A percentile compares a stretch with the other conserved stretches of the same genome.
Conservation (phyloP, 805 yeast genomes). For the Hanseniaspora pseudoguilliermondii region DNA sequence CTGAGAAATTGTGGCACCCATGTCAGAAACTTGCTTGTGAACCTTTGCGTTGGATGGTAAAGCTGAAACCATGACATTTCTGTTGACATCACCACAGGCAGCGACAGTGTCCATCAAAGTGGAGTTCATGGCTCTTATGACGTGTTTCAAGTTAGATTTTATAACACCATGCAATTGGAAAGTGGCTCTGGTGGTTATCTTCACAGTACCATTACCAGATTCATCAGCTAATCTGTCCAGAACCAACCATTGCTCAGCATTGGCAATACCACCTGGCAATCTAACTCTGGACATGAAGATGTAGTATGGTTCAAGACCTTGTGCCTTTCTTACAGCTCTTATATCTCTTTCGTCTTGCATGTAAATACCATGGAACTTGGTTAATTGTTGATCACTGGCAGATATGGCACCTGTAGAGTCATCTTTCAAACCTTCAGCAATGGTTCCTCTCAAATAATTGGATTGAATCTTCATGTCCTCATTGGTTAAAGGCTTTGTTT, state of each 20-base stretch:
- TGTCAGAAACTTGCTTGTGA: slow-evolving; percentile 57
- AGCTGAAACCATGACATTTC: slow-evolving; percentile 89
- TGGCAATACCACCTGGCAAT: slow-evolving; percentile 82
- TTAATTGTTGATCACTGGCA: slow-evolving; percentile 83
- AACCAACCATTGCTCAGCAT: slow-evolving; percentile 79
- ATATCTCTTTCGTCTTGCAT: slow-evolving; percentile 98
- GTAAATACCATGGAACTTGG: slow-evolving; percentile 95
- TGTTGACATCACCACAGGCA: slow-evolving; percentile 96
- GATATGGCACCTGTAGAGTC: slow-evolving; percentile 79
- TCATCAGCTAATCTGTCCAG: slow-evolving; percentile 69
- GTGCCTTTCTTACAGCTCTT: slow-evolving; percentile 81
- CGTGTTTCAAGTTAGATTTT: slow-evolving; percentile 75
- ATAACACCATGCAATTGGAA: slow-evolving; percentile 92
- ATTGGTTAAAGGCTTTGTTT: slow-evolving; percentile 85
- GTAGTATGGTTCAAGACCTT: slow-evolving; percentile 89
- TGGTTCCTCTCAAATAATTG: slow-evolving; percentile 81
- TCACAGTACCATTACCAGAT: slow-evolving; percentile 86
- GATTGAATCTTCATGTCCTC: slow-evolving; percentile 90
- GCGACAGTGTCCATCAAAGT: slow-evolving; percentile 87
- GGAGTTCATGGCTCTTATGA: slow-evolving; percentile 86
- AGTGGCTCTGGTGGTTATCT: slow-evolving; percentile 92
- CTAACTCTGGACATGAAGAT: slow-evolving; percentile 95
- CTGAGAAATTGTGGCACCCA: slow-evolving; percentile 59
- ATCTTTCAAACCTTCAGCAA: slow-evolving; percentile 73
- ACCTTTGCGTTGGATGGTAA: slow-evolving; percentile 72